Evolutionary conservation across 2,329 filamentous ascomycete genomes (phyloP), one percentile per base, ranked within the genome.

Genomic region (Spiromastix sp.): DNA sequence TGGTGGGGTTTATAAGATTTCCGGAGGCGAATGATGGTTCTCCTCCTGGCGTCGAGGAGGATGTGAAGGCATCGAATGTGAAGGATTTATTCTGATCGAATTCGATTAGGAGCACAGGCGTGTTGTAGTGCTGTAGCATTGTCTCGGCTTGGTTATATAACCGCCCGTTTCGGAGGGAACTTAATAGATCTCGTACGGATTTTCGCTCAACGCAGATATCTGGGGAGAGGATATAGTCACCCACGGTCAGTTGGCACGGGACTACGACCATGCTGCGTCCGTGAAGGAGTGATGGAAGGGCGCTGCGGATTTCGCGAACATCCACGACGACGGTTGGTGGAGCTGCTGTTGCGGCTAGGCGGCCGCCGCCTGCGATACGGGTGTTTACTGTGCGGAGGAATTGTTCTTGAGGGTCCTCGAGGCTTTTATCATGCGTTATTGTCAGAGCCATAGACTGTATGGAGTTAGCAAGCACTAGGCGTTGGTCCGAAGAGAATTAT

Each of bases 61-160:
- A 58, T 3, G 56, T 50, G 43, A 63, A 63, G 0, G 82, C 81
- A 56, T 89, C 91, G 11, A 98, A 77, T 1, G 87, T 96, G 59
- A 98, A 98, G 3, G 85, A 89, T 58, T 93, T 95, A 64, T 93
- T 89, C 55, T 93, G 83, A 56, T 95, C 87, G 57, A 98, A 98
- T 59, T 98, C 91, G 52, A 98, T 96, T 29, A 98, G 74, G 5
- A 98, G 76, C 74, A 96, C 84, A 0, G 86, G 81, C 45, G 63
- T 78, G 52, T 81, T 81, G 72, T 98, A 98, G 63, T 96, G 79
- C 55, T 85, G 77, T 40, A 93, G 81, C 89, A 98, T 96, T 31
- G 82, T 79, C 60, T 96, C 89, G 26, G 82, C 81, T 65, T 98
- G 91, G 48, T 77, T 84, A 65, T 85, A 98, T 10, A 98, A 72